Conservation (phyloP, 306 rosid species). For the Vigna mungo region DNA sequence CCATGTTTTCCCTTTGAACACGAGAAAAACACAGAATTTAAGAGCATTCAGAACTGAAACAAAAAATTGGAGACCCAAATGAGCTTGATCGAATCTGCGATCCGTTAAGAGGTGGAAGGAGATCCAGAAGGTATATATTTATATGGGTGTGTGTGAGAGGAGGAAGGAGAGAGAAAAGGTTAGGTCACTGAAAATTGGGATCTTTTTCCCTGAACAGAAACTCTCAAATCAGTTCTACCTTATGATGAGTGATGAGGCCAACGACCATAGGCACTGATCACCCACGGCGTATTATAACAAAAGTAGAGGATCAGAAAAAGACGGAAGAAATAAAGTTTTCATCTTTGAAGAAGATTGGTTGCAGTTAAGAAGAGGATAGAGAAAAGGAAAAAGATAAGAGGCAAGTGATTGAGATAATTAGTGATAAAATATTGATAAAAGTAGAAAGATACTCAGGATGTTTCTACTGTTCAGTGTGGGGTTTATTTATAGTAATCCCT, state of each 20-base stretch:
- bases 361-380: background rate
- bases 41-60: slow-evolving; percentile 19
- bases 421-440: background rate
- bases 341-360: background rate
- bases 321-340: background rate
- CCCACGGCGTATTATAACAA: slow-evolving; percentile 47
- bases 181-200: slow-evolving; percentile 52
- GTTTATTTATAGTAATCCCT: too few relatives aligned
- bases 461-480: background rate
- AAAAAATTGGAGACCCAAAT: slow-evolving; percentile 13
- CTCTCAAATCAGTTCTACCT: slow-evolving; percentile 33
- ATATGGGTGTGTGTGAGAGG: background rate
- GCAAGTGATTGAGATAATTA: background rate
- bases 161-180: slow-evolving; percentile 26
- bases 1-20: background rate
- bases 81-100: slow-evolving; percentile 46
- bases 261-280: background rate
- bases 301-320: slow-evolving; percentile 19
- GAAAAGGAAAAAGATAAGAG: background rate
- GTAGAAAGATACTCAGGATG: background rate
- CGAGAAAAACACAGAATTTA: background rate
- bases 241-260: slow-evolving; percentile 33
- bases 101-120: slow-evolving; percentile 41
- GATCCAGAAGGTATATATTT: slow-evolving; percentile 36
- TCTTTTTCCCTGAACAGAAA: slow-evolving; percentile 42